Evolutionary conservation across 202 grass and related monocot genomes (phyloP).

Genomic region (Bolboschoenoplectus hybrid): DNA sequence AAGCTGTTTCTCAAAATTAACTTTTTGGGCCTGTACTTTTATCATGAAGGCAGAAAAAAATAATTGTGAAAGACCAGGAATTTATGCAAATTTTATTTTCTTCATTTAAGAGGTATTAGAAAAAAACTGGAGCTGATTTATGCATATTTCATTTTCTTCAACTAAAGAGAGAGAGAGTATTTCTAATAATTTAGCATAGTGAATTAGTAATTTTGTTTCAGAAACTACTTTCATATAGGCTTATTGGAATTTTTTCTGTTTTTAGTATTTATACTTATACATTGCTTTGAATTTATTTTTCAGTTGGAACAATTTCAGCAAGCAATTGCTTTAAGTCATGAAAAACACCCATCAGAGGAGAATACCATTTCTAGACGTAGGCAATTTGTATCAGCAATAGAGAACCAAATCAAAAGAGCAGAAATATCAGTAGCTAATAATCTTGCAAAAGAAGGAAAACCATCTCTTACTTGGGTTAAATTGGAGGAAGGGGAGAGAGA

Average conservation of each 20-base stretch:
- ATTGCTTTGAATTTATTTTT: background rate
- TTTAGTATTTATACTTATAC: background rate
- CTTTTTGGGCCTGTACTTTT: background rate
- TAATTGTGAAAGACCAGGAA: background rate
- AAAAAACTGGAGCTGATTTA: background rate
- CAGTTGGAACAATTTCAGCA: conserved; percentile 92
- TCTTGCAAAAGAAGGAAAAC: conserved; percentile 46
- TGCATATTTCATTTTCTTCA: background rate
- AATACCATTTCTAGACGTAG: conserved; percentile 55
- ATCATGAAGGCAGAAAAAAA: background rate
- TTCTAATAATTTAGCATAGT: background rate
- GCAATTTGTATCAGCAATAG: conserved; percentile 76
- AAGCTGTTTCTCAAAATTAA: conserved; percentile 8
- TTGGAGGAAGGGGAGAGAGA: conserved; percentile 78
- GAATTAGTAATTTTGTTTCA: background rate
- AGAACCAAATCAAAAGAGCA: conserved; percentile 57
- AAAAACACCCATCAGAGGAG: conserved; percentile 63
- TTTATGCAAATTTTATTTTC: background rate
- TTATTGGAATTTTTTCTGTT: background rate
- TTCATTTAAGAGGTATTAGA: background rate
- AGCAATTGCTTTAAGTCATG: conserved; percentile 58
- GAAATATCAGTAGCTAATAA: conserved; percentile 57
- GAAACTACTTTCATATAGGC: background rate
- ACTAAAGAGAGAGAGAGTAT: background rate
- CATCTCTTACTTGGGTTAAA: conserved; percentile 66